These are phyloP conservation scores for Peronospora farinosa DNA, from an alignment of 352 stramenopile species.

Conservation along the genomic window DNA sequence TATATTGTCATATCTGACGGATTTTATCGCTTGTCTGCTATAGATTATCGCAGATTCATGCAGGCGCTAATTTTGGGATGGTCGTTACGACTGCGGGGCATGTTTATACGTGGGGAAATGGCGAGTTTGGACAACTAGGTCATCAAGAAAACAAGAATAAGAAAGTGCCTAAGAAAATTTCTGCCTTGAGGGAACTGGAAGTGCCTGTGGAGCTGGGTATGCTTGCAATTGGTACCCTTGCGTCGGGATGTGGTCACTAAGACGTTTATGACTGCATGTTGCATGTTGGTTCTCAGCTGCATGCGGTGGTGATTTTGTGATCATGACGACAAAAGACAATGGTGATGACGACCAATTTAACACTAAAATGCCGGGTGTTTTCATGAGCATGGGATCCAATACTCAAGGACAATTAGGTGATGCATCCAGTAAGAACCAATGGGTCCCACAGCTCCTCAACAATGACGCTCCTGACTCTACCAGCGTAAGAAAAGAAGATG, in stretches of 20 bases:
- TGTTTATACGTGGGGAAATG: conserved; percentile 76
- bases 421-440: conserved; percentile 70
- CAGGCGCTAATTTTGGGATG: conserved; percentile 56
- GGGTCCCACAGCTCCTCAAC: conserved; percentile 73
- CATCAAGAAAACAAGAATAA: conserved; percentile 86
- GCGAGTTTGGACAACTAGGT: conserved; percentile 65
- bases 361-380: conserved; percentile 63
- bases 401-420: conserved; percentile 62
- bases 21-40: background rate
- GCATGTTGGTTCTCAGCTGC: conserved; percentile 25
- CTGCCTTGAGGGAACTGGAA: conserved; percentile 69
- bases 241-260: conserved; percentile 1
- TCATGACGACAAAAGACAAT: conserved; percentile 65
- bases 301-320: conserved; percentile 61
- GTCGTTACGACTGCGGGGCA: conserved; percentile 55
- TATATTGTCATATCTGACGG: no score
- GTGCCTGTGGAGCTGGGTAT: conserved; percentile 59
- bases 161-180: conserved; percentile 83
- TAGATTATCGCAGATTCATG: conserved; percentile 53
- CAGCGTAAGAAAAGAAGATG: conserved; percentile 28
- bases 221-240: conserved; percentile 4
- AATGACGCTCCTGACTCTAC: conserved; percentile 56
- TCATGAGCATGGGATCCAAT: conserved; percentile 79
- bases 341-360: conserved; percentile 72
- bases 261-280: conserved; percentile 4